Base-by-base conservation (phyloP, 2,329 filamentous ascomycete genomes). In the Sarocladium strictum region DNA sequence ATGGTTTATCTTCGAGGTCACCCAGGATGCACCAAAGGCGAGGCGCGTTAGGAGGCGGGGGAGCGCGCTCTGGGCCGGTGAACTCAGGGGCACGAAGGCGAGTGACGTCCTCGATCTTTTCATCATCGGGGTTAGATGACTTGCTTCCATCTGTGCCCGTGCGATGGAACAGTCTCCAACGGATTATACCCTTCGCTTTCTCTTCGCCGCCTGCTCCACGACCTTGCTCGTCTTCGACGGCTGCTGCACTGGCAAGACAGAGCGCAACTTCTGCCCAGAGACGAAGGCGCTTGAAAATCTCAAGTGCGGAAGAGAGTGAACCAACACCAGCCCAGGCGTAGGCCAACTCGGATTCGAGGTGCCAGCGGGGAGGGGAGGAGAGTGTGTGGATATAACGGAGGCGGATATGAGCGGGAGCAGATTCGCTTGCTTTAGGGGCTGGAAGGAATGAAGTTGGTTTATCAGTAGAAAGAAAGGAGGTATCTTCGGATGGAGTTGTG, bases 231-330 rank as follows among this genome's bases (percentile, higher is more conserved):
- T 83, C 80, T 0, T 86, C 89, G 0, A 83, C 77, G 53, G 71
- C 75, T 19, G 72, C 81, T 45, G 67, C 76, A 65, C 72, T 78
- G 12, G 90, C 92, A 63, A 90, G 86, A 67, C 94, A 99, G 1
- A 99, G 77, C 0, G 94, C 93, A 3, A 92, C 90, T 71, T 99
- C 94, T 1, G 94, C 89, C 91, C 94, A 97, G 68, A 97, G 86
- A 55, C 91, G 85, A 17, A 99, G 74, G 2, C 94, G 82, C 71
- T 96, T 92, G 71, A 97, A 99, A 57, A 99, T 97, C 57, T 97
- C 94, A 1, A 99, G 79, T 0, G 94, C 94, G 1, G 92, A 96
- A 3, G 90, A 80, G 2, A 99, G 74, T 38, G 91, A 95, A 10
- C 94, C 94, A 2, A 97, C 81, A 49, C 84, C 81, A 0, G 92